These are phyloP conservation scores for Hypoxylon perforatum DNA, from an alignment of 495 filamentous ascomycete genomes.

Conservation along the genomic window DNA sequence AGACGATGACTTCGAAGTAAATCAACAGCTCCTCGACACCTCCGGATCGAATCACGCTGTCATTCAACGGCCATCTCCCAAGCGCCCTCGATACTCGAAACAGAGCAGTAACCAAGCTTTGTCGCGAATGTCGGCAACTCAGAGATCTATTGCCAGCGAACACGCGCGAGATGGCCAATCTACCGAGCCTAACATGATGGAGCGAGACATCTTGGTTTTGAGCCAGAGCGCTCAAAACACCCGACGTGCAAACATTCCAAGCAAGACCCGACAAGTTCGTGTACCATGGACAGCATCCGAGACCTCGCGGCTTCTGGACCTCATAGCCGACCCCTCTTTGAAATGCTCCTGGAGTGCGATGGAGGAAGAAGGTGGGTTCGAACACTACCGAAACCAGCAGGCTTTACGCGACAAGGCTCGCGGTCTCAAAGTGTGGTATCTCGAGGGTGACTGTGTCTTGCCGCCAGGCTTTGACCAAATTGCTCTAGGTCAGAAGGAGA, in stretches of 20 bases:
- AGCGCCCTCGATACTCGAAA: conserved; percentile 12
- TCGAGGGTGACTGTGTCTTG: conserved; percentile 58
- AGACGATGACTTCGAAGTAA: conserved; percentile 44
- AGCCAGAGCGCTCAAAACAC: conserved; percentile 36
- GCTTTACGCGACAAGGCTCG: conserved; percentile 75
- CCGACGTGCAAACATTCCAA: conserved; percentile 26
- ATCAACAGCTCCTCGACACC: conserved; percentile 33
- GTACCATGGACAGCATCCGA: conserved; percentile 58
- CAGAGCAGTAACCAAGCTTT: background rate
- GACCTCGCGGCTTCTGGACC: conserved; percentile 55
- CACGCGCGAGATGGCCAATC: conserved; percentile 3
- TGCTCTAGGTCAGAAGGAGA: conserved; percentile 62
- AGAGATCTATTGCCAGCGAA: background rate
- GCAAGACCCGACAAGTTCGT: conserved; percentile 55
- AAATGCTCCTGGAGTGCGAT: conserved; percentile 66
- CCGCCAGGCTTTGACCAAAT: conserved; percentile 62
- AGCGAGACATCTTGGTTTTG: conserved; percentile 33
- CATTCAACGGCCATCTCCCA: conserved; percentile 1
- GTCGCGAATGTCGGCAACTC: background rate
- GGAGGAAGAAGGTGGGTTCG: conserved; percentile 53
- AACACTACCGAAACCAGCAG: conserved; percentile 65
- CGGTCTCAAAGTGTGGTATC: conserved; percentile 68
- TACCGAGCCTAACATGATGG: conserved; percentile 30
- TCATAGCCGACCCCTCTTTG: conserved; percentile 58
- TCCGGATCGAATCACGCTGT: conserved; percentile 12